A percentile compares a stretch with the other conserved stretches of the same genome.
phyloP scores from a whole-genome alignment of 768 basidiomycete species.

The Rhizopogon vulgaris region DNA sequence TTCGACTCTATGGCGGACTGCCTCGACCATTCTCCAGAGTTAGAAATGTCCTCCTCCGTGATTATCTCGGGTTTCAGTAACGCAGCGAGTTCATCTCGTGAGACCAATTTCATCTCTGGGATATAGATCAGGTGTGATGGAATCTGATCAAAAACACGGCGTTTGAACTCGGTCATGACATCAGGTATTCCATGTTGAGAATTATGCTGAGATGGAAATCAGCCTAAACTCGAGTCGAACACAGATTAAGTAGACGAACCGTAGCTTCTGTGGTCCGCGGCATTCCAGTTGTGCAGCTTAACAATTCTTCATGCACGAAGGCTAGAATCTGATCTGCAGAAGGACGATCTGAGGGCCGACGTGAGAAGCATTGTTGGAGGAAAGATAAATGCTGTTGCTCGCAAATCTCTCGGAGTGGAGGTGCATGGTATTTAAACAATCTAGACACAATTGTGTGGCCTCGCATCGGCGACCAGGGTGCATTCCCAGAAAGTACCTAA shows the following conservation, averaged over 20 bases:
- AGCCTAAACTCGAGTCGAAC: not conserved
- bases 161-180: constrained; percentile 2
- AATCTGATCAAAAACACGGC: constrained; percentile 1
- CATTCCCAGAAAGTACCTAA: not conserved
- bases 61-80: constrained; percentile 1
- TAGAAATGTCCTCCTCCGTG: not conserved
- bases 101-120: not conserved
- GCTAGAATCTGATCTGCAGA: not conserved
- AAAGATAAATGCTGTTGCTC: not conserved
- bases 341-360: not conserved
- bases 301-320: not conserved
- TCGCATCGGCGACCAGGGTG: not conserved
- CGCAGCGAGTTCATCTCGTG: not conserved
- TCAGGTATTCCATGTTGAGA: not conserved
- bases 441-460: not conserved
- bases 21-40: not conserved
- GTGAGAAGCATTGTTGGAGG: not conserved
- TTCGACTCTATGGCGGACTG: not conserved
- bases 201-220: not conserved
- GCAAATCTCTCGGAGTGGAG: not conserved
- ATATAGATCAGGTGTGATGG: constrained; percentile 3
- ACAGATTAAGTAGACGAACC: not conserved
- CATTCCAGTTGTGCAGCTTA: not conserved
- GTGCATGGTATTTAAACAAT: not conserved
- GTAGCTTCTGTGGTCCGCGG: too few species aligned